Evolutionary conservation across 257 asterid genomes (phyloP).

Genomic region (Linderniella brevidens): DNA sequence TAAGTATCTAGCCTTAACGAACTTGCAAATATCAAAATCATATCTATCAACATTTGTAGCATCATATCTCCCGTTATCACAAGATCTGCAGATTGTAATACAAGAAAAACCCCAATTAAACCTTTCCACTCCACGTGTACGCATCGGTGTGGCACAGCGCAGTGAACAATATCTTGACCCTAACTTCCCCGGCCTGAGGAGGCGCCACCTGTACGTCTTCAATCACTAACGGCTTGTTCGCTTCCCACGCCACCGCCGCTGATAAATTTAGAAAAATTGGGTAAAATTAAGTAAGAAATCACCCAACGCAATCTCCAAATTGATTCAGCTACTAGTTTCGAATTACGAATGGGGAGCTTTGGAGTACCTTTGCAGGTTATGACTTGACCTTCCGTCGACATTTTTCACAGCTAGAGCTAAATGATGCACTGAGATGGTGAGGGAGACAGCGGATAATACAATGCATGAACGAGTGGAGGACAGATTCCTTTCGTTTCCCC

Average conservation of each 20-base stretch:
- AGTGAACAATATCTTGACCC: constrained; percentile 54
- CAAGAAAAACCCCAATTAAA: constrained; percentile 1
- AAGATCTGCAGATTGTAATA: background rate
- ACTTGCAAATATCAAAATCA: too few relatives aligned
- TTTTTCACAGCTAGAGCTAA: constrained; percentile 9
- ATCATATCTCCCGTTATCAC: background rate
- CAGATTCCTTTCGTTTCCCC: too few relatives aligned
- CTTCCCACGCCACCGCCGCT: constrained; percentile 99
- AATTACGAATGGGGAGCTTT: background rate
- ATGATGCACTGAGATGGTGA: too few relatives aligned
- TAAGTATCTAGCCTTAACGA: too few relatives aligned
- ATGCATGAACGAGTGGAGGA: too few relatives aligned
- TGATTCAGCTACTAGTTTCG: constrained; percentile 13
- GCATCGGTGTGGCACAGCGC: constrained; percentile 96
- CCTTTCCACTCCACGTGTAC: constrained; percentile 92
- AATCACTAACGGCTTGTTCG: constrained; percentile 75
- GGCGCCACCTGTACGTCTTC: constrained; percentile 93
- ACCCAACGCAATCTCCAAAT: constrained; percentile 54
- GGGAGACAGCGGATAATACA: too few relatives aligned
- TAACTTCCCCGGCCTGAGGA: constrained; percentile 87
- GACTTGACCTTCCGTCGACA: constrained; percentile 79
- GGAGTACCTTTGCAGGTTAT: constrained; percentile 80
- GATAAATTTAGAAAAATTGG: background rate
- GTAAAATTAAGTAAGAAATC: constrained; percentile 58
- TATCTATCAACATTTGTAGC: too few relatives aligned